phyloP scores from a whole-genome alignment of 306 rosid genomes.

The Prunus campanulata region DNA sequence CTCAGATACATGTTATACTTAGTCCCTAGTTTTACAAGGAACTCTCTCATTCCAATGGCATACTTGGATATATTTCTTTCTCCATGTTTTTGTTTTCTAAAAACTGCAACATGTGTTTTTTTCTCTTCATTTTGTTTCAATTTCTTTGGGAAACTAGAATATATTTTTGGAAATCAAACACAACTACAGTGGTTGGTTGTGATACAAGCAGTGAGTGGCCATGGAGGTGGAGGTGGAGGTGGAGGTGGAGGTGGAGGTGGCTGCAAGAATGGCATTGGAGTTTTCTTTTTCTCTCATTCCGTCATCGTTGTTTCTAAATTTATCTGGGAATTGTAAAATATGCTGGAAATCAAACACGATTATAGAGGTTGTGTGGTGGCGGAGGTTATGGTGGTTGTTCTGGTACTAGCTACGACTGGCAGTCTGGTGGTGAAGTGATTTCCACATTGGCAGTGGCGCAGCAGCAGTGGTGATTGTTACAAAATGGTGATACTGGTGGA shows the following conservation, averaged over 20 bases:
- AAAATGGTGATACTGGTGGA: neutral
- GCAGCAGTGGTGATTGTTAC: neutral
- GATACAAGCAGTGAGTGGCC: neutral
- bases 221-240: neutral
- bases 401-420: neutral
- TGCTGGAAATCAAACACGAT: neutral
- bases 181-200: neutral
- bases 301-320: neutral
- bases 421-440: neutral
- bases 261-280: neutral
- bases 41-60: neutral
- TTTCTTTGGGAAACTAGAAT: neutral
- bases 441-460: neutral
- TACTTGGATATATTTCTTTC: neutral
- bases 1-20: neutral
- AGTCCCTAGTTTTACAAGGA: neutral
- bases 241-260: slow-evolving; percentile 4
- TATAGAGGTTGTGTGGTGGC: neutral
- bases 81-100: neutral
- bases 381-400: slow-evolving; percentile 6
- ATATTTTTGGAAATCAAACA: neutral
- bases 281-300: neutral
- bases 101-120: neutral
- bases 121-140: neutral
- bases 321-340: neutral